Percentiles rank a stretch among this genome's conserved stretches.
These are phyloP conservation scores for Debaryomycetaceae sp. DNA, from an alignment of 1,139 yeast species.

Conservation along the genomic window DNA sequence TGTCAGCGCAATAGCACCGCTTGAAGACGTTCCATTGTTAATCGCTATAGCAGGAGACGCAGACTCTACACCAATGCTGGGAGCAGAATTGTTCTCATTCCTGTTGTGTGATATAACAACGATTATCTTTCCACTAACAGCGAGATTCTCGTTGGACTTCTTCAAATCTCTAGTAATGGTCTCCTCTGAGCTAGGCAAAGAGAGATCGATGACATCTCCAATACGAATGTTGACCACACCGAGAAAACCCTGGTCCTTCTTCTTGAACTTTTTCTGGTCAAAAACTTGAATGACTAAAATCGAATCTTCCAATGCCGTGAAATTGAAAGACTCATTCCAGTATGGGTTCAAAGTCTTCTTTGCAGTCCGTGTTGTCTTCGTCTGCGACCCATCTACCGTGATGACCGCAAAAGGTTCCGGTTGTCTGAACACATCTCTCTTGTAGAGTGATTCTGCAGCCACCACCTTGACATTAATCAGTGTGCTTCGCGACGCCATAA, in stretches of 20 bases:
- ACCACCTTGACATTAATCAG: constrained; percentile 72
- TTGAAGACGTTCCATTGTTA: constrained; percentile 6
- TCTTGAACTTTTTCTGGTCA: constrained; percentile 94
- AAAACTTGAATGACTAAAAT: constrained; percentile 91
- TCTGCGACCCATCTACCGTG: constrained; percentile 95
- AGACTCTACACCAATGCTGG: constrained; percentile 11
- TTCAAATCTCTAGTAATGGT: constrained; percentile 91
- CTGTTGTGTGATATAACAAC: constrained; percentile 59
- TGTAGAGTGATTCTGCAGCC: constrained; percentile 94
- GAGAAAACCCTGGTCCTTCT: constrained; percentile 97
- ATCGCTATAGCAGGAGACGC: constrained; percentile 5
- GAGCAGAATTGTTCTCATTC: constrained; percentile 10
- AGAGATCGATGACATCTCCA: constrained; percentile 82
- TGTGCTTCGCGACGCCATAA: constrained; percentile 19
- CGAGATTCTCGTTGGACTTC: constrained; percentile 85
- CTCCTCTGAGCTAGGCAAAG: constrained; percentile 60
- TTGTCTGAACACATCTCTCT: constrained; percentile 89
- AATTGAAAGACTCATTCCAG: constrained; percentile 91
- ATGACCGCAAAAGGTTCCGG: constrained; percentile 98
- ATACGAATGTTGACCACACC: constrained; percentile 93
- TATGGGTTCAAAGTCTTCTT: constrained; percentile 94
- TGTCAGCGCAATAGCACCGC: constrained; percentile 10
- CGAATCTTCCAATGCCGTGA: constrained; percentile 76
- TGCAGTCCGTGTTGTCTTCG: constrained; percentile 91
- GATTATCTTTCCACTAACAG: constrained; percentile 88